Base-by-base conservation (phyloP, 2,329 filamentous ascomycete genomes). In the Trichoderma atroviride region DNA sequence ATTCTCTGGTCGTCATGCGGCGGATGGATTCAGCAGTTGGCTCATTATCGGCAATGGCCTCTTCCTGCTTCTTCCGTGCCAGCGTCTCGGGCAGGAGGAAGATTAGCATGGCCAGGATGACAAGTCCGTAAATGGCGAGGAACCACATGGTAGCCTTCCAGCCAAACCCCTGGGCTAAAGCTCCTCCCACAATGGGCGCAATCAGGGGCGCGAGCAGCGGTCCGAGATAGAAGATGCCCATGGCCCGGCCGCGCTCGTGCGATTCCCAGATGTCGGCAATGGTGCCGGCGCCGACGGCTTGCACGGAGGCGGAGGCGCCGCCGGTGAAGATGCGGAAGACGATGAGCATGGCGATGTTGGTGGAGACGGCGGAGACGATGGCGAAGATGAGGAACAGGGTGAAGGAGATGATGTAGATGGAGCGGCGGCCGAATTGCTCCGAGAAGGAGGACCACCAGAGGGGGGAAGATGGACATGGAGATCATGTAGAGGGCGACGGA, bases 391-490 rank as follows among this genome's bases (percentile, higher is more conserved):
- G 82, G 75, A 93, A 94, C 16, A 95, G 81, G 27, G 84, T 77
- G 77, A 96, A 96, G 0, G 91, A 94, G 40, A 87, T 80, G 37
- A 96, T 80, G 77, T 95, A 96, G 73, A 96, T 91, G n/a, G 88
- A 89, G 27, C 93, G 87, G 52, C 93, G 87, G 14, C 93, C 93
- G 0, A 88, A 79, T 1, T 83, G 83, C 74, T 96, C 93, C 10
- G 91, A 93, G 75, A 96, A 94, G 1, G 90, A 90, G 0, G 91
- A 93, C 92, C 92, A 96, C 92, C 92, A 96, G 0, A 96, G 83
- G 0, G 93, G 93, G 93, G 73, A 94, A 95, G 56, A 96, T 92
- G 68, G 89, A 88, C 92, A 96, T 93, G 74, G 87, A 83, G 5
- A 96, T 83, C 92, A 96, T 93, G 78, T 94, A 96, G 69, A 95